Conservation (phyloP, 2,329 filamentous ascomycete genomes). For the Thielaviopsis punctulata region DNA sequence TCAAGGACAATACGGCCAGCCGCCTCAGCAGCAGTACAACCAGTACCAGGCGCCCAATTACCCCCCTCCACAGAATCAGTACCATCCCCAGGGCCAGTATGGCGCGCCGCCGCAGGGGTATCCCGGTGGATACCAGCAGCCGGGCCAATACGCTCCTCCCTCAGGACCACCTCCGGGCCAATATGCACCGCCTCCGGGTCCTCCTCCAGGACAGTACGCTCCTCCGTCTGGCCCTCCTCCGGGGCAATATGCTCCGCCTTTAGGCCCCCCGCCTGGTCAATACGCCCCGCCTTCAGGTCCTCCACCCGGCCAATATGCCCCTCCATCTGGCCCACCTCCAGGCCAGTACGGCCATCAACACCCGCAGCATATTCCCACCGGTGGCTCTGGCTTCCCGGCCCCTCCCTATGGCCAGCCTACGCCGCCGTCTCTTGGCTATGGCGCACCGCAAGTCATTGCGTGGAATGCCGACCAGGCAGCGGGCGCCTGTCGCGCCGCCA, state of each 20-base stretch:
- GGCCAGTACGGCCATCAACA: constrained; percentile 15
- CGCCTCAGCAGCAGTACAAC: constrained; percentile 13
- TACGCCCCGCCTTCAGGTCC: not conserved
- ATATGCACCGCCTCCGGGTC: constrained; percentile 1
- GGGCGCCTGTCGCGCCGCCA: constrained; percentile 56
- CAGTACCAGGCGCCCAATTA: constrained; percentile 21
- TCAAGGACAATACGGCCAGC: constrained; percentile 18
- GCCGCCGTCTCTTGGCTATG: constrained; percentile 57
- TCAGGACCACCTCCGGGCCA: constrained; percentile 11
- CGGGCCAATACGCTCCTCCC: constrained; percentile 12
- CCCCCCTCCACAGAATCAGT: constrained; percentile 18
- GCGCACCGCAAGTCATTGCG: constrained; percentile 48
- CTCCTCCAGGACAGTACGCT: constrained; percentile 16
- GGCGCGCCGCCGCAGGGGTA: constrained; percentile 21
- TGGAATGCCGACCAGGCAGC: constrained; percentile 55
- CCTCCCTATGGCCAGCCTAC: constrained; percentile 31
- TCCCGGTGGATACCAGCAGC: too few relatives aligned
- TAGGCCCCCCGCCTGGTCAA: constrained; percentile 14
- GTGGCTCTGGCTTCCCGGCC: constrained; percentile 24
- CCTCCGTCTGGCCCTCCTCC: constrained; percentile 6
- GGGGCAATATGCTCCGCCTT: constrained; percentile 4
- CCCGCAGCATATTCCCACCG: constrained; percentile 15
- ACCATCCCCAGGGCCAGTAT: constrained; percentile 22
- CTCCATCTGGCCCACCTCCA: constrained; percentile 17
- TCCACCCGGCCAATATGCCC: constrained; percentile 14